A percentile compares a stretch with the other conserved stretches of the same genome.
phyloP scores from a whole-genome alignment of 352 stramenopile species.

The Peronospora belbahrii region DNA sequence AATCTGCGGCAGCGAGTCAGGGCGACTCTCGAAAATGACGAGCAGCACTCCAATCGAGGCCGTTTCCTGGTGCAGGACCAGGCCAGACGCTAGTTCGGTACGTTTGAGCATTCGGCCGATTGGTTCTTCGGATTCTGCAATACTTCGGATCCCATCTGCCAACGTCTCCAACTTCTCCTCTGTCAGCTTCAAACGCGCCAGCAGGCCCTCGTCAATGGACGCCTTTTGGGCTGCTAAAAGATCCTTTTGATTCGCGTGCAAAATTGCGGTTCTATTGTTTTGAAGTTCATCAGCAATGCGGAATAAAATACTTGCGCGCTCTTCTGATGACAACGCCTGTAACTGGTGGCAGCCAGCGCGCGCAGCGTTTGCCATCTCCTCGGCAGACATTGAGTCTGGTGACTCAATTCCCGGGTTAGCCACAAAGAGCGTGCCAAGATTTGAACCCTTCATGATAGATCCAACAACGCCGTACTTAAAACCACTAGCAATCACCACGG shows the following conservation, averaged over 20 bases:
- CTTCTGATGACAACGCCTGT: constrained; percentile 76
- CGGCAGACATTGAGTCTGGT: constrained; percentile 36
- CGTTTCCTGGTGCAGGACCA: constrained; percentile 92
- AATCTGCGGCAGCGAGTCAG: constrained; percentile 95
- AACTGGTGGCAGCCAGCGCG: constrained; percentile 82
- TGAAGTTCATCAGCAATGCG: constrained; percentile 86
- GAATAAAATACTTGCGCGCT: constrained; percentile 84
- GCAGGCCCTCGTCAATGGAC: constrained; percentile 53
- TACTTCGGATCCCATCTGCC: constrained; percentile 90
- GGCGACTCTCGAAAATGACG: constrained; percentile 97
- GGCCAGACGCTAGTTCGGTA: constrained; percentile 87
- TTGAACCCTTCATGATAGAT: constrained; percentile 78
- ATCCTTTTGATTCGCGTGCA: constrained; percentile 91
- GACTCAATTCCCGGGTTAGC: constrained; percentile 44
- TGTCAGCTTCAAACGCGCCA: constrained; percentile 82
- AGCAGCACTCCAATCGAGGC: constrained; percentile 95
- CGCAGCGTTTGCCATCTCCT: constrained; percentile 80
- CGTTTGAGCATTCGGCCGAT: constrained; percentile 67
- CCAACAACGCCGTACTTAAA: constrained; percentile 90
- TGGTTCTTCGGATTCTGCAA: constrained; percentile 77
- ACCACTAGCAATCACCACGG: constrained; percentile 90
- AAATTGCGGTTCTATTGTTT: constrained; percentile 70
- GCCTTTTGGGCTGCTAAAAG: constrained; percentile 71
- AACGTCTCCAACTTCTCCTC: constrained; percentile 92
- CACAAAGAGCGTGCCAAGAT: constrained; percentile 81